These are phyloP conservation scores for Phytophthora pisi DNA, from an alignment of 352 stramenopile genomes.

Conservation along the genomic window DNA sequence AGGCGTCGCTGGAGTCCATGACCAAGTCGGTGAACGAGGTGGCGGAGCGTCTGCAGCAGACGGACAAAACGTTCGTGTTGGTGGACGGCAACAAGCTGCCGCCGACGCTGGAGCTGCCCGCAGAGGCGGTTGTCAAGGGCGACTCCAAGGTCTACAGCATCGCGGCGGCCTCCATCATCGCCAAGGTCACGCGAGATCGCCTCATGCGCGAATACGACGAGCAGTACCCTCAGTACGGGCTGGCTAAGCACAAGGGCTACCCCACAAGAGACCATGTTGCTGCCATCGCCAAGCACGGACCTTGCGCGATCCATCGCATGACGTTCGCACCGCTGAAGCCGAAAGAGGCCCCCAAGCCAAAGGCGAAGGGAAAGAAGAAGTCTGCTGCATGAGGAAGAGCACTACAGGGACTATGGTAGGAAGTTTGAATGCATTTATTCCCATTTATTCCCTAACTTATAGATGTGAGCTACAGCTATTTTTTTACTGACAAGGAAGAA, in stretches of 20 bases:
- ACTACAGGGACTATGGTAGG: neutral
- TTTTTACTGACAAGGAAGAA: slow-evolving; percentile 11
- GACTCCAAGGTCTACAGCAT: slow-evolving; percentile 97
- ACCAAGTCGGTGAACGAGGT: slow-evolving; percentile 82
- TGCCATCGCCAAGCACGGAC: slow-evolving; percentile 89
- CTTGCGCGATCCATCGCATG: slow-evolving; percentile 94
- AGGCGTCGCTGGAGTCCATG: slow-evolving; percentile 97
- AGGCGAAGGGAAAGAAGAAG: slow-evolving; percentile 21
- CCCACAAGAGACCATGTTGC: slow-evolving; percentile 92
- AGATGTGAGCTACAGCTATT: slow-evolving; percentile 4
- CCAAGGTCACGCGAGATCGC: slow-evolving; percentile 98
- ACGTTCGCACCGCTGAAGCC: slow-evolving; percentile 96
- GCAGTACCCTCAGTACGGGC: slow-evolving; percentile 93
- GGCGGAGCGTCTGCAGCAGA: slow-evolving; percentile 29
- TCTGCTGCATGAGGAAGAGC: slow-evolving; percentile 3
- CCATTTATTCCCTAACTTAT: slow-evolving; percentile 32
- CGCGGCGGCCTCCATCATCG: slow-evolving; percentile 97
- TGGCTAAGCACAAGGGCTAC: slow-evolving; percentile 98
- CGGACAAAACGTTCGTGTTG: slow-evolving; percentile 84
- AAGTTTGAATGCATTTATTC: slow-evolving; percentile 22
- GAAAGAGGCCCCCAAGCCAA: slow-evolving; percentile 44
- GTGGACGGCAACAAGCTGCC: slow-evolving; percentile 97
- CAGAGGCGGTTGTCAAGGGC: slow-evolving; percentile 94
- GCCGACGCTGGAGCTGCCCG: slow-evolving; percentile 81
- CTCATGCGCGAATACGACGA: slow-evolving; percentile 95